These are phyloP conservation scores for Fusarium lyarnte DNA, from an alignment of 2,329 filamentous ascomycete species.

Conservation along the genomic window DNA sequence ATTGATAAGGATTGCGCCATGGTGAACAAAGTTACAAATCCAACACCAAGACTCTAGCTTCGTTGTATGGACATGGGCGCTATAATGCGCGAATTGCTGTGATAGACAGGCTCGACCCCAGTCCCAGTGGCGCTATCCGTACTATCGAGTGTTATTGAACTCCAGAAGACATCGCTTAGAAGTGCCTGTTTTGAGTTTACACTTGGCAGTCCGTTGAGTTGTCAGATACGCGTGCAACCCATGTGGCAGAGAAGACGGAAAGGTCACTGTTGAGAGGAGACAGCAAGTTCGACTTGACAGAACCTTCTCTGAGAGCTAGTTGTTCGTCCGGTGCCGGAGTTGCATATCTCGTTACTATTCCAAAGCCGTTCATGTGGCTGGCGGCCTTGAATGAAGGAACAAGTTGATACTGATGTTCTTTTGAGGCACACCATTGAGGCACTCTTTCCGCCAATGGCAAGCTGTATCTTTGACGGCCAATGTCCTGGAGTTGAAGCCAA, in stretches of 20 bases:
- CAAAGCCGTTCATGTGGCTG: background rate
- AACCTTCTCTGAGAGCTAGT: background rate
- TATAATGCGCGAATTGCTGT: constrained; percentile 15
- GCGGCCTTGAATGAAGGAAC: background rate
- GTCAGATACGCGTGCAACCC: constrained; percentile 15
- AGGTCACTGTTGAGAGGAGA: background rate
- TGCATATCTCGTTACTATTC: background rate
- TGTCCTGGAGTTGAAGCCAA: background rate
- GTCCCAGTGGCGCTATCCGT: constrained; percentile 3
- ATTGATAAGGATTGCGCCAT: constrained; percentile 9
- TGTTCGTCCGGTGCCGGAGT: constrained; percentile 23
- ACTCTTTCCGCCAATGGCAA: constrained; percentile 10
- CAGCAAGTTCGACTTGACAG: background rate
- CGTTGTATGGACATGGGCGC: constrained; percentile 7
- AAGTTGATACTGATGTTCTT: background rate
- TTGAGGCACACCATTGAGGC: background rate
- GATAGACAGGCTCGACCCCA: background rate
- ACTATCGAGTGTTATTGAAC: constrained; percentile 14
- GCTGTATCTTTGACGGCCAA: background rate
- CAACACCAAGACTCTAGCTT: constrained; percentile 14
- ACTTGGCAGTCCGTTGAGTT: constrained; percentile 26
- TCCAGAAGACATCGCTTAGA: background rate
- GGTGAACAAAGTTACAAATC: background rate
- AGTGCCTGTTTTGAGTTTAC: constrained; percentile 20
- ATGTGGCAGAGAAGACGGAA: constrained; percentile 13